Conservation (phyloP, 2,329 filamentous ascomycete genomes). For the Calycina marina region DNA sequence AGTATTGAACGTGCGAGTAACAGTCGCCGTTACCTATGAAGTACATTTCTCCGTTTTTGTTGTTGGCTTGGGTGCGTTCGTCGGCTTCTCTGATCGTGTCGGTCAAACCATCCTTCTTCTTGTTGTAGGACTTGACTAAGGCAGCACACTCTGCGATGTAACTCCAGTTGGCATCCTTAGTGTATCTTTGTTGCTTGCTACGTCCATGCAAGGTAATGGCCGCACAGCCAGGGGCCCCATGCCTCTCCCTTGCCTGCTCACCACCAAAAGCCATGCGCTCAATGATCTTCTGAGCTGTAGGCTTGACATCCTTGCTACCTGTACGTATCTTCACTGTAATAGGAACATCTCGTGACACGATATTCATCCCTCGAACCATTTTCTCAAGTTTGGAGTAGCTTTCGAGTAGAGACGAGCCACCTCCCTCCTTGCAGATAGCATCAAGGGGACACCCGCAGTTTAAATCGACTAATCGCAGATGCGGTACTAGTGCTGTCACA, state of each 20-base stretch:
- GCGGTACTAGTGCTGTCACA: slow-evolving; percentile 60
- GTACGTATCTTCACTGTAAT: slow-evolving; percentile 92
- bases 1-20: slow-evolving; percentile 85
- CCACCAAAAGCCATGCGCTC: slow-evolving; percentile 73
- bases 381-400: slow-evolving; percentile 77
- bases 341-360: slow-evolving; percentile 76
- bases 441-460: slow-evolving; percentile 98
- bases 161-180: slow-evolving; percentile 78
- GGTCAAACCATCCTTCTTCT: slow-evolving; percentile 45
- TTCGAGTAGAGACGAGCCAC: slow-evolving; percentile 86
- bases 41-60: slow-evolving; percentile 56
- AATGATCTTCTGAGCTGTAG: slow-evolving; percentile 67
- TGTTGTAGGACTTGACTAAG: slow-evolving; percentile 67
- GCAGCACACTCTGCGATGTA: slow-evolving; percentile 87
- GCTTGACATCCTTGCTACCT: slow-evolving; percentile 67
- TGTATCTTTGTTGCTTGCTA: slow-evolving; percentile 89
- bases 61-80: slow-evolving; percentile 53
- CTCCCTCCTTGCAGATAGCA: slow-evolving; percentile 74
- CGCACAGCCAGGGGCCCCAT: slow-evolving; percentile 71
- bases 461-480: slow-evolving; percentile 80
- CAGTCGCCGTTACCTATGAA: slow-evolving; percentile 96
- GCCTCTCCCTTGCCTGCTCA: slow-evolving; percentile 50
- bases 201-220: slow-evolving; percentile 93
- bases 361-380: slow-evolving; percentile 92
- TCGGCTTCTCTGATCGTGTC: slow-evolving; percentile 75